A percentile compares a stretch with the other conserved stretches of the same genome.
These are phyloP conservation scores for Gossypium bickii DNA, from an alignment of 345 rosid genomes.

Conservation along the genomic window DNA sequence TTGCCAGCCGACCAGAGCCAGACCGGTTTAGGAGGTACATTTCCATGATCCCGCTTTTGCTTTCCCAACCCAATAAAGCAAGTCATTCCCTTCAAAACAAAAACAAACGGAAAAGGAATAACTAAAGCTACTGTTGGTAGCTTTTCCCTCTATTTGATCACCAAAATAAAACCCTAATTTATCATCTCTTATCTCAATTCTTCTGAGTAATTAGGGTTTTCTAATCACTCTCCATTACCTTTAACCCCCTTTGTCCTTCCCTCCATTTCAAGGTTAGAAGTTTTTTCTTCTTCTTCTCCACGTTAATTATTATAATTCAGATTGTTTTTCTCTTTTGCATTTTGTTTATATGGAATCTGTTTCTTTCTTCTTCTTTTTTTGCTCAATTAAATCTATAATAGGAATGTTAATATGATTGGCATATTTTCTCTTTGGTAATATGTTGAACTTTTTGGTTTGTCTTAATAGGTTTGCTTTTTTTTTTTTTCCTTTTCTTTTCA, in stretches of 20 bases:
- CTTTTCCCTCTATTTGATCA: background rate
- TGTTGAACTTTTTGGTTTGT: background rate
- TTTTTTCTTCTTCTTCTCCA: background rate
- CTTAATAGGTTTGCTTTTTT: background rate
- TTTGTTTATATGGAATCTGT: background rate
- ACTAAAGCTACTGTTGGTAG: background rate
- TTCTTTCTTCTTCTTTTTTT: background rate
- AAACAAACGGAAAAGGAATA: accelerated
- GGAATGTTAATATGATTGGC: background rate
- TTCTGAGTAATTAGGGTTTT: background rate
- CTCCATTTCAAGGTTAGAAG: background rate
- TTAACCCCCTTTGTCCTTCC: background rate
- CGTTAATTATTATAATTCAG: background rate
- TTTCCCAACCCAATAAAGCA: background rate
- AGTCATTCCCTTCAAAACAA: background rate
- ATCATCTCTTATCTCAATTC: background rate
- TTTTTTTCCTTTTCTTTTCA: background rate
- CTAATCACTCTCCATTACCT: background rate
- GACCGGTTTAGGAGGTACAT: background rate
- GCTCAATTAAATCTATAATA: background rate
- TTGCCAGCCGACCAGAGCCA: background rate
- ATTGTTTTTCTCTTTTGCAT: background rate
- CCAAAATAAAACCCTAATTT: constrained; percentile 2
- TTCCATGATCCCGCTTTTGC: background rate
- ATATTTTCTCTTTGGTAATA: background rate